Evolutionary conservation across 2,329 filamentous ascomycete species (phyloP), one percentile per base, ranked within the genome.

Genomic region (Cryphonectria naterciae): DNA sequence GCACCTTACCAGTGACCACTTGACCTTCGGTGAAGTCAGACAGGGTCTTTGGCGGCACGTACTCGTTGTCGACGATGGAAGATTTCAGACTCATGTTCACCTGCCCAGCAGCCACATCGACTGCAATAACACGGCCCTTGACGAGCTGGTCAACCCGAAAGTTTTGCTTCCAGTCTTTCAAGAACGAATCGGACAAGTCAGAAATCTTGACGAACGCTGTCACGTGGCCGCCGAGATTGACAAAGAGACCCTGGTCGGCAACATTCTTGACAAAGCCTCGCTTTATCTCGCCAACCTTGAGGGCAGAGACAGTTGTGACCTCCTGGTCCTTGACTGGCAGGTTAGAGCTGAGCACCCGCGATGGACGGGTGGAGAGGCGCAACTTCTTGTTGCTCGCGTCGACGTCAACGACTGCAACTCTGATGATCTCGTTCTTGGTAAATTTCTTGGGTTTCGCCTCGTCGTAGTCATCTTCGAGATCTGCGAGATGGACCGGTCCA

Each of bases 81-180:
- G 91, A 87, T 83, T 97, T 98, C 78, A 99, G 83, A 77, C 90
- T 97, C 84, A 99, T 86, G 79, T 97, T 93, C 39, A 97, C 83
- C 76, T 94, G 93, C 70, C 90, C 89, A 37, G 89, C 85, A 52
- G 86, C 85, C 7, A 85, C 77, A 75, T 98, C 92, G 37, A 95
- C 88, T 2, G 89, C 85, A 63, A 92, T 88, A 72, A 99, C 86
- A 74, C 95, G 93, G 67, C 94, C 96, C 80, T 92, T 94, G 68
- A 99, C 94, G 7, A 99, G 86, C 81, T 98, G 94, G 77, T 97
- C 94, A 64, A 95, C 84, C 76, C 96, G 91, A 82, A 95, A 98
- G 61, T 91, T 85, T 49, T 93, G 89, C 83, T 97, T 97, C 96
- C 96, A 99, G 73, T 98, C 93, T 81, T 98, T 98, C 76, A 99